Base-by-base conservation (phyloP, 2,329 filamentous ascomycete genomes). In the Coniochaeta ligniaria region DNA sequence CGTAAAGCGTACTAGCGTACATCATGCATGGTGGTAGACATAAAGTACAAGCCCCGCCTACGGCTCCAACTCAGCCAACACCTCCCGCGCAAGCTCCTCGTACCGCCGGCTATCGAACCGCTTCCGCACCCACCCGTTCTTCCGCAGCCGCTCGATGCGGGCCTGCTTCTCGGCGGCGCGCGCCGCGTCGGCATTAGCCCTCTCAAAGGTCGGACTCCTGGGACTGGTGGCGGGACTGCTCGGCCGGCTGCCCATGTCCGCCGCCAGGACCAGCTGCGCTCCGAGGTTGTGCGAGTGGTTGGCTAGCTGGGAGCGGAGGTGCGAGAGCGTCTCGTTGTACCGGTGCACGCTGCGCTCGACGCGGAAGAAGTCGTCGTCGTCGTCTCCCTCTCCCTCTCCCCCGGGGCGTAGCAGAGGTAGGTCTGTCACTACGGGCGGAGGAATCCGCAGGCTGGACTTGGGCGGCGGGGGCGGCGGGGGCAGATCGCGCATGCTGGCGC, bases 61-160 rank as follows among this genome's bases (percentile, higher is more conserved):
- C 43, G 20, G 20, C 47, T 54, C 52, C 47, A 85, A 71, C 66
- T 86, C 83, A 2, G 78, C 77, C 60, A 85, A 70, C 43, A 78
- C 82, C 58, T 72, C 75, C 65, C 81, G 80, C 16, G 81, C 73
- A 9, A 86, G 72, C 22, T 76, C 75, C 67, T 83, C 79, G 66
- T 86, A 86, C 41, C 80, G 75, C 52, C 73, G 70, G 6, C 73
- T 72, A 63, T 86, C 79, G 64, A 86, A 86, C 24, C 83, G 78
- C 64, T 78, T 78, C 31, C 83, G 73, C 66, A 77, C 77, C 83
- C 83, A 86, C 2, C 82, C 82, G 57, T 67, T 75, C n/a, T 77
- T 77, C 22, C 81, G 78, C 12, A 86, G 71, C 11, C 79, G 75
- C 70, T 83, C 80, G 64, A 86, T 84, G 26, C 83, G 77, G 7